phyloP scores from a whole-genome alignment of 352 stramenopile species.

The Thalassiosira exigua region DNA sequence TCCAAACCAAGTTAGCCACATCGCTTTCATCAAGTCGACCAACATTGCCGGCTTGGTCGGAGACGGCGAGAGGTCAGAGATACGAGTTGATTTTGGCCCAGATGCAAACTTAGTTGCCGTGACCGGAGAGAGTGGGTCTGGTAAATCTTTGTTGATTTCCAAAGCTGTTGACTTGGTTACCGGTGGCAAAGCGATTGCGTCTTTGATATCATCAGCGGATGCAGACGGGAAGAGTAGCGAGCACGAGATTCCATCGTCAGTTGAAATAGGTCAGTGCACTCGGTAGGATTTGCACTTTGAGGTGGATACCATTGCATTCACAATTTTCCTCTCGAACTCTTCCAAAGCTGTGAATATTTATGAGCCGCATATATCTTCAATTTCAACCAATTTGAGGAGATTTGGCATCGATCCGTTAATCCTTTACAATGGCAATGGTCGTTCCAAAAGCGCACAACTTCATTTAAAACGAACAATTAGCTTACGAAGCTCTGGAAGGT shows the following conservation, averaged over 20 bases:
- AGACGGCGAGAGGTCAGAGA: constrained; percentile 22
- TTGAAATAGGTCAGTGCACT: constrained; percentile 55
- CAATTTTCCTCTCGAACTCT: neutral
- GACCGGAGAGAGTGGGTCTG: constrained; percentile 55
- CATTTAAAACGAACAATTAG: constrained; percentile 39
- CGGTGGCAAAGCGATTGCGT: constrained; percentile 60
- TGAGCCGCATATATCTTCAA: constrained; percentile 56
- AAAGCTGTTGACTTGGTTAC: constrained; percentile 70
- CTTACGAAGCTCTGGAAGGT: constrained; percentile 13
- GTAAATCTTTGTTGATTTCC: constrained; percentile 74
- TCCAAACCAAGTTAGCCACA: constrained; percentile 29
- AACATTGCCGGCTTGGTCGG: constrained; percentile 56
- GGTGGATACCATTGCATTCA: too few species aligned
- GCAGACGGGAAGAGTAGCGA: neutral
- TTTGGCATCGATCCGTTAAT: constrained; percentile 52
- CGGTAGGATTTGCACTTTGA: too few species aligned
- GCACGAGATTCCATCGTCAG: constrained; percentile 16
- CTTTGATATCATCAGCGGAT: constrained; percentile 29
- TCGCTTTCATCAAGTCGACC: constrained; percentile 44
- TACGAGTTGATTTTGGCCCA: constrained; percentile 42
- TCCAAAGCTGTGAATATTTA: constrained; percentile 28
- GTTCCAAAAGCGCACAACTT: constrained; percentile 5
- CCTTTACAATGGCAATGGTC: constrained; percentile 9
- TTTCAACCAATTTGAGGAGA: constrained; percentile 35
- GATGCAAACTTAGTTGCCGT: constrained; percentile 21